These are phyloP conservation scores for Scleroderma citrinum DNA, from an alignment of 768 basidiomycete species.

Conservation along the genomic window DNA sequence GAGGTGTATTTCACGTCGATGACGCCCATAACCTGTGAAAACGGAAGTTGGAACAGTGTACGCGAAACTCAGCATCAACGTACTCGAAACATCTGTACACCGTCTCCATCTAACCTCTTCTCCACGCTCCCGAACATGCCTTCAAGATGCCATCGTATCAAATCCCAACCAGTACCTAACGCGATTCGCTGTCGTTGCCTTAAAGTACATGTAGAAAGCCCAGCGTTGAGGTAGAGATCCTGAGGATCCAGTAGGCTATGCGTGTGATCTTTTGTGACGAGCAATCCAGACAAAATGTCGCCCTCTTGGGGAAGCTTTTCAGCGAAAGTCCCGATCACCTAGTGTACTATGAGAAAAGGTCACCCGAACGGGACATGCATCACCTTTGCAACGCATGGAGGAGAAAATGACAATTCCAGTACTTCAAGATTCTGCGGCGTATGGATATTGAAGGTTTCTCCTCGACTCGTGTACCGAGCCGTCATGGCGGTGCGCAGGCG, in stretches of 20 bases:
- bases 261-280: constrained; percentile 89
- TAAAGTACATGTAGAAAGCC: constrained; percentile 75
- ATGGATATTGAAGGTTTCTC: constrained; percentile 91
- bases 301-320: constrained; percentile 61
- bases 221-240: constrained; percentile 86
- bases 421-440: constrained; percentile 89
- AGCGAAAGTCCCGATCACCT: constrained; percentile 92
- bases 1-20: constrained; percentile 73
- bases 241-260: constrained; percentile 89
- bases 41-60: not conserved
- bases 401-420: constrained; percentile 77
- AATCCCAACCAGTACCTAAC: constrained; percentile 80
- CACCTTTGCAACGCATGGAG: constrained; percentile 88
- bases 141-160: constrained; percentile 94
- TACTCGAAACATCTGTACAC: constrained; percentile 61
- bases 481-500: constrained; percentile 81
- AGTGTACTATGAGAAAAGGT: constrained; percentile 1
- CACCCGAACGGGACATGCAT: constrained; percentile 7
- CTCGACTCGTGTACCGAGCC: constrained; percentile 74
- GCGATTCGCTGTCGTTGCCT: constrained; percentile 79
- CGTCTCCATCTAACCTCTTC: constrained; percentile 59
- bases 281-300: constrained; percentile 71
- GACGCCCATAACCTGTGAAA: constrained; percentile 80
- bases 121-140: constrained; percentile 86
- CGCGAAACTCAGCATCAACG: constrained; percentile 17